These are phyloP conservation scores for Aureobasidium vineae DNA, from an alignment of 2,329 filamentous ascomycete genomes.

Conservation along the genomic window DNA sequence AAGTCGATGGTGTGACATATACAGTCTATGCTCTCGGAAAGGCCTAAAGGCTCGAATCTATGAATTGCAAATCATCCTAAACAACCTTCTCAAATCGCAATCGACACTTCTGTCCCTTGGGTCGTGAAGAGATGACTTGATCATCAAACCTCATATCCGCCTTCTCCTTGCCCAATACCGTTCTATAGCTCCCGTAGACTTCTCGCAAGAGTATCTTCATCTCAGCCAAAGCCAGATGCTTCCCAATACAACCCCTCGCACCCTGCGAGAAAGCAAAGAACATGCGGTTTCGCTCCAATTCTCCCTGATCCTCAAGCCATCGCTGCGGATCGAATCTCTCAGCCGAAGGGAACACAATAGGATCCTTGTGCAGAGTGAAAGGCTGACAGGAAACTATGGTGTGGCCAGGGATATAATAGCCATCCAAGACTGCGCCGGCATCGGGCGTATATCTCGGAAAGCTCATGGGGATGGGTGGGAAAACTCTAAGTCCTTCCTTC, in stretches of 20 bases:
- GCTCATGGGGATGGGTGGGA: slow-evolving; percentile 53
- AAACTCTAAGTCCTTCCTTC: slow-evolving; percentile 52
- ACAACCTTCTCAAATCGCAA: slow-evolving; percentile 23
- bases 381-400: slow-evolving; percentile 49
- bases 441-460: slow-evolving; percentile 51
- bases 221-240: slow-evolving; percentile 29
- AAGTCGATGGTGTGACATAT: slow-evolving; percentile 4
- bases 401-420: slow-evolving; percentile 41
- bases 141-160: slow-evolving; percentile 27
- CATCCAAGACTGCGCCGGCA: slow-evolving; percentile 39
- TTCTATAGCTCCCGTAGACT: slow-evolving; percentile 25
- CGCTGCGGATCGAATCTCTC: slow-evolving; percentile 49
- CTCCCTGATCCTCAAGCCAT: slow-evolving; percentile 43
- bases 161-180: slow-evolving; percentile 13
- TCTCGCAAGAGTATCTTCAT: slow-evolving; percentile 29
- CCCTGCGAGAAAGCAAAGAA: slow-evolving; percentile 29
- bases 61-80: neutral
- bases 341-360: slow-evolving; percentile 46
- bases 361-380: slow-evolving; percentile 50
- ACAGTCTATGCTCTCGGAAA: slow-evolving; percentile 19
- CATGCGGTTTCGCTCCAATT: slow-evolving; percentile 45
- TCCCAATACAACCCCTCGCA: slow-evolving; percentile 28
- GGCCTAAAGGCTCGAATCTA: neutral
- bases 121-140: slow-evolving; percentile 27
- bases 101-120: slow-evolving; percentile 27